Percentiles rank a stretch among this genome's conserved stretches.
Evolutionary conservation across 176 grass and related monocot species (phyloP).

Genomic region (Calamus simplicifolius): DNA sequence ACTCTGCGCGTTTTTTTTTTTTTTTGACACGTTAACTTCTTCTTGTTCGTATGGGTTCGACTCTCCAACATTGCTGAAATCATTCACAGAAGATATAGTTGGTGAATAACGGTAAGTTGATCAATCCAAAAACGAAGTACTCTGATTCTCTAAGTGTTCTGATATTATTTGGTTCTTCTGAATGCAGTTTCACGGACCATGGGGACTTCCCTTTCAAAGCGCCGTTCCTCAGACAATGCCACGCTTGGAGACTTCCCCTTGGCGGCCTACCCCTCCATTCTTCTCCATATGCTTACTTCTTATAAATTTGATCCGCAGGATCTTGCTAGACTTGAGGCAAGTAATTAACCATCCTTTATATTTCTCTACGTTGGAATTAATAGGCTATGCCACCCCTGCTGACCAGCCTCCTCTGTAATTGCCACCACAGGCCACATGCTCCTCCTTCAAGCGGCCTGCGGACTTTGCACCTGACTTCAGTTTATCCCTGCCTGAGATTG

Average conservation of each 20-base stretch:
- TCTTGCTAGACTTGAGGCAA: constrained; percentile 89
- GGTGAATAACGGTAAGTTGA: no score
- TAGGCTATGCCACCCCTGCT: constrained; percentile 38
- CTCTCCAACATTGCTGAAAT: no score
- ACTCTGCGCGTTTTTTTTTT: no score
- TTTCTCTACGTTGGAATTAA: constrained; percentile 25
- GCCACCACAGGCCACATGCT: constrained; percentile 68
- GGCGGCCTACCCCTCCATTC: constrained; percentile 70
- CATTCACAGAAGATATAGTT: no score
- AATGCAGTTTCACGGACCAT: no score
- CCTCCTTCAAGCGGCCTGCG: constrained; percentile 78
- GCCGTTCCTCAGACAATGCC: constrained; percentile 26
- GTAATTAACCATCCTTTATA: constrained; percentile 19
- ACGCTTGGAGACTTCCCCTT: constrained; percentile 69
- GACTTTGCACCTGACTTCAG: constrained; percentile 67
- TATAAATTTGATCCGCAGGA: constrained; percentile 63
- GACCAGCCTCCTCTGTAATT: constrained; percentile 40
- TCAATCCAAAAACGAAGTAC: no score
- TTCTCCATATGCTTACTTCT: constrained; percentile 70
- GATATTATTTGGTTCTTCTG: no score
- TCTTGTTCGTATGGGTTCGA: no score
- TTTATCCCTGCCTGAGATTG: constrained; percentile 68
- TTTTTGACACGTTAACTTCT: no score
- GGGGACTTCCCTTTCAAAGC: no score
- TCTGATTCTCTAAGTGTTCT: no score